These are phyloP conservation scores for Aureobasidium sp. DNA, from an alignment of 2,329 filamentous ascomycete species.

Conservation along the genomic window DNA sequence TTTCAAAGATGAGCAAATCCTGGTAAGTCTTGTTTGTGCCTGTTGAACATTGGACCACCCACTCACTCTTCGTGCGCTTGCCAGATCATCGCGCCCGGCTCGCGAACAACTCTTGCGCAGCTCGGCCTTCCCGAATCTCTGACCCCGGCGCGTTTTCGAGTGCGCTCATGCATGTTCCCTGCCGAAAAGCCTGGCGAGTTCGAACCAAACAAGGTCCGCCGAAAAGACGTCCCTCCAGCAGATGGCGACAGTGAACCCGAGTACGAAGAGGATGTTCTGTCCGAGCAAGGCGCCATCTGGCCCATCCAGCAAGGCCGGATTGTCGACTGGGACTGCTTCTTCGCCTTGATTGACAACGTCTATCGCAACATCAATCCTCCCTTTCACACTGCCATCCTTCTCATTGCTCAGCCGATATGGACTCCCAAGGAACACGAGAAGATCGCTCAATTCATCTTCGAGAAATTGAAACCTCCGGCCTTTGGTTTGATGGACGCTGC, in stretches of 20 bases:
- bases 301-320: constrained; percentile 77
- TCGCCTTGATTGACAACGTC: constrained; percentile 86
- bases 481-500: constrained; percentile 87
- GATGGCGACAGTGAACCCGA: constrained; percentile 54
- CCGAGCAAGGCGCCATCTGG: constrained; percentile 82
- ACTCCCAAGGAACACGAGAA: constrained; percentile 78
- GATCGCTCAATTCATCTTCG: constrained; percentile 90
- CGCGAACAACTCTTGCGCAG: constrained; percentile 84
- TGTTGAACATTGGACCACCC: neutral
- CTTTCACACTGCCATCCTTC: constrained; percentile 88
- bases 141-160: constrained; percentile 77
- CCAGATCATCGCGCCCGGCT: constrained; percentile 70
- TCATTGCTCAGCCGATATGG: constrained; percentile 87
- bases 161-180: constrained; percentile 90
- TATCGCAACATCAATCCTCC: constrained; percentile 83
- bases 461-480: constrained; percentile 91
- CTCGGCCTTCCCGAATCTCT: constrained; percentile 84
- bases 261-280: constrained; percentile 83
- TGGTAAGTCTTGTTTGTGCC: constrained; percentile 25
- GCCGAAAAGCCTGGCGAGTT: constrained; percentile 69
- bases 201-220: constrained; percentile 72
- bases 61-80: neutral
- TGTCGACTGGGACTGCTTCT: constrained; percentile 84
- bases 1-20: constrained; percentile 41
- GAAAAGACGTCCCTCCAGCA: constrained; percentile 30